Percentiles rank a stretch among this genome's conserved stretches.
Conservation (phyloP, 148 eudicot genomes). For the Silene uniflora region DNA sequence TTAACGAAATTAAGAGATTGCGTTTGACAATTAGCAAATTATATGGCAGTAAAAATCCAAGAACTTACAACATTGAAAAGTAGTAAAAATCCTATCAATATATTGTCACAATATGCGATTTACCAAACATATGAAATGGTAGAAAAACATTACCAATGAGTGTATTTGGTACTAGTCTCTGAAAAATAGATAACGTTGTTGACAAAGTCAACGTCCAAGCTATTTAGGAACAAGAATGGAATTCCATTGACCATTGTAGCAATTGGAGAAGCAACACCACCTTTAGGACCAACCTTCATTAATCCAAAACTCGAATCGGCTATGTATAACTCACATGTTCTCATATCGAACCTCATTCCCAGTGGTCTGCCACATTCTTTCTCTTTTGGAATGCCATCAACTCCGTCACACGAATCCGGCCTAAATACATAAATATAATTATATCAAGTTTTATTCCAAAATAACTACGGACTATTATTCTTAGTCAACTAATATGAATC, state of each 20-base stretch:
- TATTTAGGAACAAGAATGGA: slow-evolving; percentile 20
- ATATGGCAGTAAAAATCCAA: too few relatives aligned
- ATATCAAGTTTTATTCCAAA: not conserved
- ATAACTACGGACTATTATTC: not conserved
- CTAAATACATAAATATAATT: not conserved
- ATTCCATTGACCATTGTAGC: slow-evolving; percentile 10
- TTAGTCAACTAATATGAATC: too few relatives aligned
- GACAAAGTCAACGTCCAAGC: slow-evolving; percentile 17
- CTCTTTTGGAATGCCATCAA: not conserved
- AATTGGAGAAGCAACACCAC: slow-evolving; percentile 15
- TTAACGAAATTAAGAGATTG: not conserved
- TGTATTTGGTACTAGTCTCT: slow-evolving; percentile 4
- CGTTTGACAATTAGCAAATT: too few relatives aligned
- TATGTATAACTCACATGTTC: slow-evolving; percentile 22
- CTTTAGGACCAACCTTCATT: slow-evolving; percentile 12
- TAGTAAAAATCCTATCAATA: not conserved
- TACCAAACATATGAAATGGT: too few relatives aligned
- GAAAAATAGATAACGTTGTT: slow-evolving; percentile 21
- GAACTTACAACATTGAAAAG: too few relatives aligned
- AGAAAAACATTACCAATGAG: slow-evolving; percentile 14
- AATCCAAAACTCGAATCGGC: slow-evolving; percentile 25
- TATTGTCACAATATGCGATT: not conserved
- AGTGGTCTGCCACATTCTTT: slow-evolving; percentile 26
- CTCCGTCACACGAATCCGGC: slow-evolving; percentile 18
- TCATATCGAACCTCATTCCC: slow-evolving; percentile 20